A percentile compares a stretch with the other conserved stretches of the same genome.
Conservation (phyloP, 2,329 filamentous ascomycete species). For the Thelonectria olida region DNA sequence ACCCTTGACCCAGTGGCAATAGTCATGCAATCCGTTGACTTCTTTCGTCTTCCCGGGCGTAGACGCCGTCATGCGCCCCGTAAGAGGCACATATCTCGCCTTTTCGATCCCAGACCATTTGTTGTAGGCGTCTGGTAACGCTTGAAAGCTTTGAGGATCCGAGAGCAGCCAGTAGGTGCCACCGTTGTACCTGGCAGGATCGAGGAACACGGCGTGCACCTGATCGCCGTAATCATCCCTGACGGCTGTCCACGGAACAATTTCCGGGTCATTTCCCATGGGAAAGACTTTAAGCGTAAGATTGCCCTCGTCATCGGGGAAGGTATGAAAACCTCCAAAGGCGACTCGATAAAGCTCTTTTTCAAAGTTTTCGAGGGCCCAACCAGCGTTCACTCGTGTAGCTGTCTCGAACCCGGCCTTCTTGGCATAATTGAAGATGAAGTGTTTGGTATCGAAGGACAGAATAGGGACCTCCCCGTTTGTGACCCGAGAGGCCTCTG, state of each 20-base stretch:
- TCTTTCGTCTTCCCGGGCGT: neutral
- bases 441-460: neutral
- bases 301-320: neutral
- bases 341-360: neutral
- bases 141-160: neutral
- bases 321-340: neutral
- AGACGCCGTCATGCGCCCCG: neutral
- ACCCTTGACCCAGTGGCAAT: neutral
- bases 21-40: neutral
- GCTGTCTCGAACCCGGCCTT: neutral
- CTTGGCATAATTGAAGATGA: neutral
- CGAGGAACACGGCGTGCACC: neutral
- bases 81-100: neutral
- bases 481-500: neutral
- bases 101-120: neutral
- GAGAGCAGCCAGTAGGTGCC: neutral
- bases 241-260: neutral
- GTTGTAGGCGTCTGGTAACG: neutral
- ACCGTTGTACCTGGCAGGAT: neutral
- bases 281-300: neutral
- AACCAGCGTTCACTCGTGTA: neutral
- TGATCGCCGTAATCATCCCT: neutral
- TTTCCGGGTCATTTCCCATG: constrained; percentile 11
- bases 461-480: neutral
- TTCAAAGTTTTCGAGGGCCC: neutral